A percentile compares a stretch with the other conserved stretches of the same genome.
Evolutionary conservation across 2,329 filamentous ascomycete species (phyloP).

Genomic region (Alternaria atra): DNA sequence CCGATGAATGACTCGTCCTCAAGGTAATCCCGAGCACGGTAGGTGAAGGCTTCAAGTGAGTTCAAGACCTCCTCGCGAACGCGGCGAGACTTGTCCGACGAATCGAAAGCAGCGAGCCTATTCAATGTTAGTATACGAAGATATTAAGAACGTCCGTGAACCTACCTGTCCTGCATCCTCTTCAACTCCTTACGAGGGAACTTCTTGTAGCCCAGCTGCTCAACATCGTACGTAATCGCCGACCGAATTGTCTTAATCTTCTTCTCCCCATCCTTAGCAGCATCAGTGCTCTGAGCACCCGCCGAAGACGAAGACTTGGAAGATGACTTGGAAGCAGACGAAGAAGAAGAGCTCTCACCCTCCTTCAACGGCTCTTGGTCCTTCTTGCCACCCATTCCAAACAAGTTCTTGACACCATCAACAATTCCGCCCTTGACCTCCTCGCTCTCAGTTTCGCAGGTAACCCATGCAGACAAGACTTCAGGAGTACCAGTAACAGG

Average conservation of each 20-base stretch:
- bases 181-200: slow-evolving; percentile 68
- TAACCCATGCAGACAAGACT: slow-evolving; percentile 76
- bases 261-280: slow-evolving; percentile 57
- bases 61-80: slow-evolving; percentile 88
- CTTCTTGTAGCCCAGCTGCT: slow-evolving; percentile 60
- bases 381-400: slow-evolving; percentile 92
- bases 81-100: slow-evolving; percentile 79
- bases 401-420: slow-evolving; percentile 94
- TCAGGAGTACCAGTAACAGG: slow-evolving; percentile 81
- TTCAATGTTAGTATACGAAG: slow-evolving; percentile 21
- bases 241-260: slow-evolving; percentile 64
- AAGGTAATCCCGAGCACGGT: slow-evolving; percentile 83
- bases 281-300: slow-evolving; percentile 58
- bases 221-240: slow-evolving; percentile 58
- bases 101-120: slow-evolving; percentile 83
- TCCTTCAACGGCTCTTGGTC: slow-evolving; percentile 77
- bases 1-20: slow-evolving; percentile 78
- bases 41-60: slow-evolving; percentile 91
- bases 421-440: slow-evolving; percentile 83
- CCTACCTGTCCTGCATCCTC: slow-evolving; percentile 66
- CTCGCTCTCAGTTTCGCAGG: slow-evolving; percentile 79
- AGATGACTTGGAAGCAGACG: slow-evolving; percentile 55
- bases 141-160: neutral
- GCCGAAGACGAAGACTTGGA: slow-evolving; percentile 56
- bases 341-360: slow-evolving; percentile 50